Base-by-base conservation (phyloP, 2,329 filamentous ascomycete genomes). In the Lachnellula arida region DNA sequence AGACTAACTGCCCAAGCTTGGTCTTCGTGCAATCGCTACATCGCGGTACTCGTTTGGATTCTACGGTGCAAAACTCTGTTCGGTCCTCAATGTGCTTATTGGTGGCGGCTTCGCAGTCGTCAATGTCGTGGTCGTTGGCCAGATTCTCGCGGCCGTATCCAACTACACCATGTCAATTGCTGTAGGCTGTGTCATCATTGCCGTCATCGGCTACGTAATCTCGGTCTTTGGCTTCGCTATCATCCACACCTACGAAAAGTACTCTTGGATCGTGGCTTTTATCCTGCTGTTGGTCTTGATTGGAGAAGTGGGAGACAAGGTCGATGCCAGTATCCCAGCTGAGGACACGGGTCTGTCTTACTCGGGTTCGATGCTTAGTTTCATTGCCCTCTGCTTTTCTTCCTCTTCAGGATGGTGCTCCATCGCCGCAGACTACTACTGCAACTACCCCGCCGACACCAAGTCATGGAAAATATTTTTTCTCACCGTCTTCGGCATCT, bases 11-110 rank as follows among this genome's bases (percentile, higher is more conserved):
- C 9, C 32, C 17, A 46, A 69, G 67, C 63, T 68, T 39, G 67
- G 68, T 54, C 65, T 78, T 22, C 71, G 76, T 48, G 72, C 76
- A 54, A 76, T 78, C 48, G 63, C 66, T 68, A 71, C 75, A 32
- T 72, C 73, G 49, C 69, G 76, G 49, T 77, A 75, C 60, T 75
- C 74, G n/a, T 76, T 78, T 56, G 76, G 76, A n/a, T 78, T 76
- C 72, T 78, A 71, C 58, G 75, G 76, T 15, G 75, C 75, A 51
- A 78, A 78, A 60, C 65, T 78, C 53, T 72, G 75, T 53, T 75
- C 75, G 4, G 64, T 73, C 2, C 71, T 78, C 46, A 79, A 78
- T 48, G 73, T 75, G 28, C 68, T 78, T 32, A 71, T 76, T 48
- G 75, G 77, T 59, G 68, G 75, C 34, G 67, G 67, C 8, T 69